These are phyloP conservation scores for Vitis hybrid DNA, from an alignment of 177 flowering plant genomes.

Conservation along the genomic window DNA sequence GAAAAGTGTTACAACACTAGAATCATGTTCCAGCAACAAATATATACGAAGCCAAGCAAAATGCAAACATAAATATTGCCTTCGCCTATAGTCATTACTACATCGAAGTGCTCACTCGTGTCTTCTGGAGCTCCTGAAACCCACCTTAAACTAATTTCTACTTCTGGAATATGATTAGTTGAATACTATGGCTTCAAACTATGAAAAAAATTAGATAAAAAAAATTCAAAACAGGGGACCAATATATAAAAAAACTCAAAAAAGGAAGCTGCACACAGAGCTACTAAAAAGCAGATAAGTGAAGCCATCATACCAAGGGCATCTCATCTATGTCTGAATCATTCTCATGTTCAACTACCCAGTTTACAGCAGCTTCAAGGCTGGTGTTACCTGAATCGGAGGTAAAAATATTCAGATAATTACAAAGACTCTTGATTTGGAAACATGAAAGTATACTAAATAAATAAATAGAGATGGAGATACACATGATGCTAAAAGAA, in stretches of 20 bases:
- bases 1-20: background rate
- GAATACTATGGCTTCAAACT: too few relatives aligned
- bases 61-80: background rate
- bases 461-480: too few relatives aligned
- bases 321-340: conserved; percentile 49
- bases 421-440: background rate
- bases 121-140: background rate
- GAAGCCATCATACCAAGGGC: conserved; percentile 36
- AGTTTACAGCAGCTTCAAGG: conserved; percentile 49
- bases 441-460: background rate
- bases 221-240: too few relatives aligned
- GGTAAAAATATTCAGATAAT: conserved; percentile 1
- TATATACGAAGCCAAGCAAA: background rate
- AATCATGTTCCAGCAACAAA: background rate
- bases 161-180: background rate
- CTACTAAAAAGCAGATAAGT: background rate
- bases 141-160: background rate
- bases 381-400: conserved; percentile 35
- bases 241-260: background rate
- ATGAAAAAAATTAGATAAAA: too few relatives aligned
- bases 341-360: conserved; percentile 55
- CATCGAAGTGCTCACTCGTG: background rate
- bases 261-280: background rate
- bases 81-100: background rate
- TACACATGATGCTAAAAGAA: too few relatives aligned